A percentile compares a stretch with the other conserved stretches of the same genome.
Evolutionary conservation across 495 filamentous ascomycete genomes (phyloP).

Genomic region (Pyrenopolyporus hunteri): DNA sequence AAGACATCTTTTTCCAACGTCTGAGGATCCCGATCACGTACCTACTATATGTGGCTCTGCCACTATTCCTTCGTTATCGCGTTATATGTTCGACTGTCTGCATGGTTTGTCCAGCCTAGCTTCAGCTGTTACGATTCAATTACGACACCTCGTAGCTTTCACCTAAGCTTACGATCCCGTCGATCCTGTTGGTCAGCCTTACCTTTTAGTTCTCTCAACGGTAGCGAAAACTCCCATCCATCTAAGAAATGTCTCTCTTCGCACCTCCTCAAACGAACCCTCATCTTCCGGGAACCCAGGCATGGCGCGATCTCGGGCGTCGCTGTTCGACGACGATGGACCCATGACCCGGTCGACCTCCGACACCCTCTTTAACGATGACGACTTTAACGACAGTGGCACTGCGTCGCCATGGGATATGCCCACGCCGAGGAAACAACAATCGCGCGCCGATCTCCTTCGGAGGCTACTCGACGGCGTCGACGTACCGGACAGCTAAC

Average conservation of each 20-base stretch:
- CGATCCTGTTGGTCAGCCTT: constrained; percentile 4
- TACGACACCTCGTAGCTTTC: constrained; percentile 23
- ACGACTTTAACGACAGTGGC: constrained; percentile 59
- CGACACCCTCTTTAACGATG: constrained; percentile 79
- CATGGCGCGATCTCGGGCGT: constrained; percentile 52
- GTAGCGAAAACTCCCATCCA: not conserved
- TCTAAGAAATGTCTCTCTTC: constrained; percentile 77
- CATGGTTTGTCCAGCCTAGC: constrained; percentile 20
- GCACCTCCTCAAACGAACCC: constrained; percentile 68
- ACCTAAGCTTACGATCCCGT: constrained; percentile 18
- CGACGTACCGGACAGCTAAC: constrained; percentile 82
- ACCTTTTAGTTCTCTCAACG: constrained; percentile 9
- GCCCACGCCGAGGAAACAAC: constrained; percentile 73
- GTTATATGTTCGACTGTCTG: constrained; percentile 13
- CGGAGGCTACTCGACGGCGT: constrained; percentile 73
- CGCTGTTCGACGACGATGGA: constrained; percentile 83
- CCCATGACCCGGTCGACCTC: constrained; percentile 60
- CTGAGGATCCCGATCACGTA: not conserved
- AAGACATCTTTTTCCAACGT: constrained; percentile 1
- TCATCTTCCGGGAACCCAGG: constrained; percentile 56
- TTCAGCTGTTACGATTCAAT: constrained; percentile 25
- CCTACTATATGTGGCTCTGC: not conserved
- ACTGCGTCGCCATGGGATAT: constrained; percentile 77
- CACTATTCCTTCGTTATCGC: constrained; percentile 1
- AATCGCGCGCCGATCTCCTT: constrained; percentile 62